Base-by-base conservation (phyloP, 768 basidiomycete species). In the Macrolepiota fuliginosa region DNA sequence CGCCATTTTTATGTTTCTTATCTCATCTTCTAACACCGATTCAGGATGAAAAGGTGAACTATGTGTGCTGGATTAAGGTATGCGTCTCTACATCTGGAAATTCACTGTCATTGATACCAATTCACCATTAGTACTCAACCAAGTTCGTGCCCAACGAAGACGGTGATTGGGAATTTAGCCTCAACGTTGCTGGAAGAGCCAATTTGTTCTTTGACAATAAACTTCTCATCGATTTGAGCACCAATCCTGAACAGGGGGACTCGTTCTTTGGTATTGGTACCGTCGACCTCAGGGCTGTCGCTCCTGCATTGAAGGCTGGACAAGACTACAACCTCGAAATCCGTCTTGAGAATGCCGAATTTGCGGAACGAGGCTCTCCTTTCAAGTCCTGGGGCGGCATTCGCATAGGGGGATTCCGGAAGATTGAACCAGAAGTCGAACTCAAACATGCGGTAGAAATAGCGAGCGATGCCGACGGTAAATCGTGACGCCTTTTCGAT, bases 201-300 rank as follows among this genome's bases (percentile, higher is more conserved):
- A 82, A 79, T 65, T 71, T 88, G 22, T 87, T 81, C 73, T 62
- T 88, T 54, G 78, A 86, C 63, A 70, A 75, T 22, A 73, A 79
- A 40, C 72, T 81, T 15, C 61, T 79, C 56, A 74, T 84, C 47
- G 81, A 84, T 63, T 72, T 81, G 42, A 78, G 77, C 67, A 77
- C 73, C 39, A 67, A 75, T 51, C 76, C 77, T 5, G 61, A 66
- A 10, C 72, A 63, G 25, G 79, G 77, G 39, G 73, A 75, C 19
- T 65, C 72, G 4, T 81, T 81, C 68, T 81, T 82, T 63, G 79
- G 77, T 10, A 64, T 78, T 13, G 81, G 79, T 7, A 79, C 81
- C 0, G 66, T 68, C 2, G 81, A 83, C 58, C 66, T 75, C 17
- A 72, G 73, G 6, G 68, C 67, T 2, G 63, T 75, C 2, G 70